A percentile compares a stretch with the other conserved stretches of the same genome.
Evolutionary conservation across 257 asterid genomes (phyloP).

Genomic region (Plantago elongata): DNA sequence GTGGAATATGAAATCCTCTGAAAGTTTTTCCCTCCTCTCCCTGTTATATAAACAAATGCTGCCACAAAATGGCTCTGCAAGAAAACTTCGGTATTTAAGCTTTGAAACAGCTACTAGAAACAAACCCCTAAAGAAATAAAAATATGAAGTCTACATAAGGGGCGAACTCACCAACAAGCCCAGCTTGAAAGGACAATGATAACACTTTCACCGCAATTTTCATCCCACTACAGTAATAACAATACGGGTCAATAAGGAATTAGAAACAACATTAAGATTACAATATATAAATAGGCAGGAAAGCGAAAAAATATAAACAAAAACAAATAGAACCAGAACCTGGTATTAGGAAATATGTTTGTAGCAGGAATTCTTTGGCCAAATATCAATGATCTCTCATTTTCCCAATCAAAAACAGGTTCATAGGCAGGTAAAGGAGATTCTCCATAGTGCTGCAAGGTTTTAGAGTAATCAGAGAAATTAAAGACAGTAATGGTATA

Average conservation of each 20-base stretch:
- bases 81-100: conserved; percentile 62
- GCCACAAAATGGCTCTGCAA: conserved; percentile 99
- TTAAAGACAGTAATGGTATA: conserved; percentile 5
- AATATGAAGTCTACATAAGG: conserved; percentile 15
- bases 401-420: conserved; percentile 98
- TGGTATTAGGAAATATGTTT: conserved; percentile 71
- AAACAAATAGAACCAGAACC: conserved; percentile 37
- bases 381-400: conserved; percentile 83
- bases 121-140: conserved; percentile 20
- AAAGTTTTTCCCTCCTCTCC: conserved; percentile 99
- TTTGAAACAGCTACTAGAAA: conserved; percentile 25
- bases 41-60: conserved; percentile 93
- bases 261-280: conserved; percentile 8
- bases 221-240: conserved; percentile 68
- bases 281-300: conserved; percentile 3
- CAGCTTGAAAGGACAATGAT: conserved; percentile 91
- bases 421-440: conserved; percentile 95
- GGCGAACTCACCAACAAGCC: conserved; percentile 84
- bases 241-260: conserved; percentile 10
- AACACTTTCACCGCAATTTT: conserved; percentile 94
- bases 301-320: conserved; percentile 14
- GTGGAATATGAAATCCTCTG: conserved; percentile 87
- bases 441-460: conserved; percentile 94
- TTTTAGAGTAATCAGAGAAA: conserved; percentile 17
- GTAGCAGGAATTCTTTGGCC: conserved; percentile 90